phyloP scores from a whole-genome alignment of 352 stramenopile species.

The Globisporangium parvum region DNA sequence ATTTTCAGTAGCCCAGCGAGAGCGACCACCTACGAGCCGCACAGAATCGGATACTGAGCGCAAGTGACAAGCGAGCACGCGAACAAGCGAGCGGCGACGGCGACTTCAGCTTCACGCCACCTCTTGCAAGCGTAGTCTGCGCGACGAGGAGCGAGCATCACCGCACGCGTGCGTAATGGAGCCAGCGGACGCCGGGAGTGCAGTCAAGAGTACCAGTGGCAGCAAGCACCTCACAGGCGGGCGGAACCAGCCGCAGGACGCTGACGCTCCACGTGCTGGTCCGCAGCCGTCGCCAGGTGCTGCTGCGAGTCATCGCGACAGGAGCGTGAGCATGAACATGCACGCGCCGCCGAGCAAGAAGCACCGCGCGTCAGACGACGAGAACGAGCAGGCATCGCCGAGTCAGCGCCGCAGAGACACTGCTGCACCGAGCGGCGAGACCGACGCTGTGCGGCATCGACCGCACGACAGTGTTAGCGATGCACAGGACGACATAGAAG shows the following conservation, averaged over 20 bases:
- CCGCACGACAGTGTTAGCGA: too few relatives aligned
- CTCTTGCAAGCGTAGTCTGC: not conserved
- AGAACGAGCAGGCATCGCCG: slow-evolving; percentile 34
- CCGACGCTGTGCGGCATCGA: too few relatives aligned
- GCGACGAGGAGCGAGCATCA: not conserved
- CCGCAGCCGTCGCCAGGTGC: not conserved
- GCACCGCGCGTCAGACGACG: slow-evolving; percentile 71
- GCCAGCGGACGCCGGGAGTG: not conserved
- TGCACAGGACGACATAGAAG: not conserved
- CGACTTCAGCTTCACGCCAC: not conserved
- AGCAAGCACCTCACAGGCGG: slow-evolving; percentile 1
- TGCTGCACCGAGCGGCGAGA: not conserved
- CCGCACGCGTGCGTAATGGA: not conserved
- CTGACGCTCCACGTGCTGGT: not conserved
- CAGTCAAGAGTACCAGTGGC: slow-evolving; percentile 4
- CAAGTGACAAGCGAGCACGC: not conserved
- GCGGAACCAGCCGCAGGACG: not conserved
- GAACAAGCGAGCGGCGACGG: not conserved
- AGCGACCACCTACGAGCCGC: too few relatives aligned
- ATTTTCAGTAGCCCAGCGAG: too few relatives aligned
- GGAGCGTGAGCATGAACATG: slow-evolving; percentile 69
- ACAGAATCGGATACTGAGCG: not conserved
- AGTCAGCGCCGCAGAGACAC: slow-evolving; percentile 5
- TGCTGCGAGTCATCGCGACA: slow-evolving; percentile 29
- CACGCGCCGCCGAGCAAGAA: slow-evolving; percentile 70